Base-by-base conservation (phyloP, 345 rosid genomes). In the Syzygium aromaticum region DNA sequence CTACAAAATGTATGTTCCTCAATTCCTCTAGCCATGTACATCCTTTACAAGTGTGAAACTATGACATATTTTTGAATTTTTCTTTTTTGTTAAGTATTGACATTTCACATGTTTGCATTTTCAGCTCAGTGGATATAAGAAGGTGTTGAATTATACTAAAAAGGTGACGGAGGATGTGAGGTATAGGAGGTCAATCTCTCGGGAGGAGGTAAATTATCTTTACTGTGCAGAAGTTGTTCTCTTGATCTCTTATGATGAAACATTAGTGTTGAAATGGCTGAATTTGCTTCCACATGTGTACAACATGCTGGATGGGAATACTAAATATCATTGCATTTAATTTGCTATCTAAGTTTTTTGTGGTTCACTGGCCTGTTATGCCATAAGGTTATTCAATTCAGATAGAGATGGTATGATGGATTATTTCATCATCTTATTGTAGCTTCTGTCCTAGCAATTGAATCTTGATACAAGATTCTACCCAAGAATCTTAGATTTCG, bases 51-150 rank as follows among this genome's bases (percentile, higher is more conserved):
- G 86, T 78, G 84, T 30, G 19, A 28, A 49, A 27, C 43, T 33
- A 27, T 49, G 27, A 67, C 27, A 54, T 56, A 52, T 54, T 46
- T 53, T 87, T 86, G 21, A 6, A 52, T 46, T 87, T n/a, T 82
- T 14, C 46, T 5, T n/a, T 83, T 59, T 51, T 83, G 11, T 53
- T 22, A 49, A 67, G 63, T 51, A 85, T 21, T 85, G 27, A 57
- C 80, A 28, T 61, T 85, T 14, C 85, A 16, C 22, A 46, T 63
- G 59, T 51, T 49, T 33, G 52, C 49, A 28, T 89, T 88, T 93
- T 91, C 95, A 98, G 99, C 98, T 98, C 88, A 95, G 96, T 86
- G 99, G 99, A 86, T 96, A 90, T 91, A 98, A 98, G 93, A 98
- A 98, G 95, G 98, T 98, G 64, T 87, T 96, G 90, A 98, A 96